These are phyloP conservation scores for Nicotiana benthamiana DNA, from an alignment of 257 asterid species.

Conservation along the genomic window DNA sequence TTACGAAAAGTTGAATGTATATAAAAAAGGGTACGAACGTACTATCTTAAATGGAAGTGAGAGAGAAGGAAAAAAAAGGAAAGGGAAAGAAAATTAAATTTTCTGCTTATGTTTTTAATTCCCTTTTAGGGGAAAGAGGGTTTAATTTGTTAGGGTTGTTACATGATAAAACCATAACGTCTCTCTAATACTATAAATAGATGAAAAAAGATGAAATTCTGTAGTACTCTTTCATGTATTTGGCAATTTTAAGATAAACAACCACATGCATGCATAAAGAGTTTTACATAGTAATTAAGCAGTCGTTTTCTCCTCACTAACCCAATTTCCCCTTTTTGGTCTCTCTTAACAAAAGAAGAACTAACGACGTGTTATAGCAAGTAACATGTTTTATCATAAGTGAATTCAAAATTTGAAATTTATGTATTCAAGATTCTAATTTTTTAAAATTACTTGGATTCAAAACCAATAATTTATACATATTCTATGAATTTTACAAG, in stretches of 20 bases:
- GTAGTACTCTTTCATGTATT: background rate
- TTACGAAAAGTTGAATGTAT: background rate
- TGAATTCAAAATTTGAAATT: too few relatives aligned
- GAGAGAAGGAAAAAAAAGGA: background rate
- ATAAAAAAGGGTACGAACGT: background rate
- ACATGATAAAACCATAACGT: background rate
- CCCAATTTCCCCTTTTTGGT: background rate
- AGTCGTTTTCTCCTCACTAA: background rate
- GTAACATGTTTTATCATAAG: too few relatives aligned
- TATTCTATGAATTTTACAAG: too few relatives aligned
- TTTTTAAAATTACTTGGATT: too few relatives aligned
- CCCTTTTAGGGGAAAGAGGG: background rate
- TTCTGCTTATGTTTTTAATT: background rate
- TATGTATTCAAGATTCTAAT: too few relatives aligned
- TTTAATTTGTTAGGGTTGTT: background rate
- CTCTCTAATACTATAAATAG: background rate
- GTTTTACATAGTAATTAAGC: background rate
- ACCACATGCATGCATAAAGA: background rate
- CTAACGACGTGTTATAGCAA: too few relatives aligned
- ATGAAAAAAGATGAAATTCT: background rate
- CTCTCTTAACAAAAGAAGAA: background rate
- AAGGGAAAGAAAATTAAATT: background rate
- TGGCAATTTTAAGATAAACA: background rate
- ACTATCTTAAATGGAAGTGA: background rate
- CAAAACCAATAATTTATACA: too few relatives aligned